Base-by-base conservation (phyloP, 139 green algal species). In the Picochlorum costavermella region DNA sequence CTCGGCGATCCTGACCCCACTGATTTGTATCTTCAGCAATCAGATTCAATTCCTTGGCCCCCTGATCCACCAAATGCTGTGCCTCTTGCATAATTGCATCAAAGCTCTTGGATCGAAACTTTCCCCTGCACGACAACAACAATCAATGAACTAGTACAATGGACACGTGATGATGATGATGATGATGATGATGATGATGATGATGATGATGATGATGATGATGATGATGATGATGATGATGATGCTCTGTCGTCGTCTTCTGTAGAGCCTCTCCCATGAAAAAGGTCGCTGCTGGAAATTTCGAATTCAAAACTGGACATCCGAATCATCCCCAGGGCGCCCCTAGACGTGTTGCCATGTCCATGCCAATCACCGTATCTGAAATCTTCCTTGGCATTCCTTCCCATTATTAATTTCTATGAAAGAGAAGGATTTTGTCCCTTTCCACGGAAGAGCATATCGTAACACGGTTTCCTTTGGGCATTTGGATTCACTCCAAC, bases 21-120 rank as follows among this genome's bases (percentile, higher is more conserved):
- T 93, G 86, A 70, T 92, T 93, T 31, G 86, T 92, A 78, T 92
- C 87, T 64, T 85, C 76, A 14, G 79, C 88, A 49, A 96, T 95
- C 3, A 96, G 77, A 69, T 88, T 88, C 44, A 96, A 79, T 80
- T 96, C 90, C 63, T 80, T 72, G 11, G 78, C 88, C 11, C 89
- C 89, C 9, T 23, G 56, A 3, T 70, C 79, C 37, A 91, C 86
- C 69, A 94, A 69, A 17, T 63, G 46, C 62, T 56, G 29, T 1
- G 88, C 90, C 71, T 96, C 90, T 11, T 83, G 80, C 45, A 94
- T 46, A 56, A 92, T 59, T 10, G 64, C 49, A 23, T 78, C 64
- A 74, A 76, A 92, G 2, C 82, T 76, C 72, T 95, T 95, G 63
- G 68, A 85, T n/a, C 86, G 69, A 77, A 95, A 95, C 72, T 91